These are phyloP conservation scores for Globisporangium cystogenes DNA, from an alignment of 352 stramenopile species.

Conservation along the genomic window DNA sequence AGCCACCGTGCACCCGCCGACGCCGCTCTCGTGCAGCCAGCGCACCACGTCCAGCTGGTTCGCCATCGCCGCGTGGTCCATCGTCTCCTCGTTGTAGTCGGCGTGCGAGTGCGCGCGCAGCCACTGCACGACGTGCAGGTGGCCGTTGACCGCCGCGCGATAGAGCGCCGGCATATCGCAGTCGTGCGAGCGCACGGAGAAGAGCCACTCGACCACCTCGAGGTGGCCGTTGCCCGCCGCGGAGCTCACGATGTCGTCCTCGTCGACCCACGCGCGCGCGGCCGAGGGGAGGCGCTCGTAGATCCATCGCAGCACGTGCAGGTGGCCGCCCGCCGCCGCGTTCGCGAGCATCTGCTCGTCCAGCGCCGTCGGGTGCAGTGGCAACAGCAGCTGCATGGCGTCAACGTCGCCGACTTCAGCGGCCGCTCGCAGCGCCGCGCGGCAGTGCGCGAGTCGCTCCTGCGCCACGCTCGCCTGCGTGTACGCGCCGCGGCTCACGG, in stretches of 20 bases:
- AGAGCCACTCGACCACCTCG: constrained; percentile 18
- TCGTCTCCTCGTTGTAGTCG: constrained; percentile 22
- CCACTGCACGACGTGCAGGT: constrained; percentile 27
- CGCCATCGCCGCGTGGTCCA: constrained; percentile 22
- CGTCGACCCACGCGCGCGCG: constrained; percentile 4
- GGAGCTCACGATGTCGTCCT: constrained; percentile 2
- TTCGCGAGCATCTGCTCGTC: constrained; percentile 8
- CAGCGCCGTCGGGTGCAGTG: constrained; percentile 4
- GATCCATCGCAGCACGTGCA: constrained; percentile 12
- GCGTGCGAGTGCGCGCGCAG: constrained; percentile 18
- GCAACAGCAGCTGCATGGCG: constrained; percentile 1
- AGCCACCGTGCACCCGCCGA: constrained; percentile 25
- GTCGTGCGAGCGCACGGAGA: constrained; percentile 12
- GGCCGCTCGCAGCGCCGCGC: constrained; percentile 13
- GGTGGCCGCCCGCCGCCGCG: constrained; percentile 2
- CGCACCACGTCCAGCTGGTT: constrained; percentile 27
- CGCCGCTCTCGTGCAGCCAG: constrained; percentile 25
- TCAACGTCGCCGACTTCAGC: not conserved
- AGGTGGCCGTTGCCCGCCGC: constrained; percentile 15
- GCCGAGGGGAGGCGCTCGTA: constrained; percentile 1
- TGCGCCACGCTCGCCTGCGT: constrained; percentile 4
- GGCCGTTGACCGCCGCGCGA: constrained; percentile 18
- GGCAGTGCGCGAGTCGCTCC: constrained; percentile 3
- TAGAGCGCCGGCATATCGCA: constrained; percentile 30
- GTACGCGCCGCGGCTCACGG: not conserved